These are phyloP conservation scores for Chaetomium olivaceum DNA, from an alignment of 2,329 filamentous ascomycete genomes.

Conservation along the genomic window DNA sequence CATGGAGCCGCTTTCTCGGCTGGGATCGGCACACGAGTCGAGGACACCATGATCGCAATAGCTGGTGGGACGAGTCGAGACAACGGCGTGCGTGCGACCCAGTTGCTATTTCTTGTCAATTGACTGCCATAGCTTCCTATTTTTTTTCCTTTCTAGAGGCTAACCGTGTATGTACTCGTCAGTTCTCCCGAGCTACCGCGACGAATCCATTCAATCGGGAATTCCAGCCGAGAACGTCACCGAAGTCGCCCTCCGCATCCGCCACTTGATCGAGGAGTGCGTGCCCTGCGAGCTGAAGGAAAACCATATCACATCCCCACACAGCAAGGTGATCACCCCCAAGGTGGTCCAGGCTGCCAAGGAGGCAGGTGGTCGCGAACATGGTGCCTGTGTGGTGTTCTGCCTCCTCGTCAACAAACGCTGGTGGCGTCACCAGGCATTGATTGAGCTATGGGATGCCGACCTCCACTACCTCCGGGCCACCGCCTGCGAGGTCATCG, in stretches of 20 bases:
- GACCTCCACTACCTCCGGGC: conserved; percentile 79
- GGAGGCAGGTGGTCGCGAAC: conserved; percentile 74
- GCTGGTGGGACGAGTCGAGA: conserved; percentile 38
- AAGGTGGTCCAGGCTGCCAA: conserved; percentile 78
- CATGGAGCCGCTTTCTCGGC: conserved; percentile 37
- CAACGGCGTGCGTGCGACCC: conserved; percentile 33
- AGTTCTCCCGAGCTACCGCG: conserved; percentile 67
- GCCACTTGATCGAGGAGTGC: conserved; percentile 85
- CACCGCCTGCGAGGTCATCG: conserved; percentile 84
- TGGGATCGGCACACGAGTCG: conserved; percentile 36
- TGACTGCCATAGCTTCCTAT: neutral
- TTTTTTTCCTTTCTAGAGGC: neutral
- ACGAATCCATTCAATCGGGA: conserved; percentile 62
- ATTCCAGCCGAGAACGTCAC: conserved; percentile 80
- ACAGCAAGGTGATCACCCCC: conserved; percentile 81
- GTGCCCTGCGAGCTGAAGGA: conserved; percentile 88
- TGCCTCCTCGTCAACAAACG: conserved; percentile 71
- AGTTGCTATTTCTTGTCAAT: neutral
- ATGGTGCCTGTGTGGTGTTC: conserved; percentile 79
- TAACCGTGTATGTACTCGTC: conserved; percentile 8
- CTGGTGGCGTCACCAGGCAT: conserved; percentile 78
- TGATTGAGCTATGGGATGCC: conserved; percentile 87
- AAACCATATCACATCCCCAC: conserved; percentile 70
- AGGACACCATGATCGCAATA: conserved; percentile 29
- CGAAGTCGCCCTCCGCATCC: conserved; percentile 83